Percentiles rank a stretch among this genome's conserved stretches.
phyloP scores from a whole-genome alignment of 2,329 filamentous ascomycete genomes.

The Pseudogymnoascus sp. region DNA sequence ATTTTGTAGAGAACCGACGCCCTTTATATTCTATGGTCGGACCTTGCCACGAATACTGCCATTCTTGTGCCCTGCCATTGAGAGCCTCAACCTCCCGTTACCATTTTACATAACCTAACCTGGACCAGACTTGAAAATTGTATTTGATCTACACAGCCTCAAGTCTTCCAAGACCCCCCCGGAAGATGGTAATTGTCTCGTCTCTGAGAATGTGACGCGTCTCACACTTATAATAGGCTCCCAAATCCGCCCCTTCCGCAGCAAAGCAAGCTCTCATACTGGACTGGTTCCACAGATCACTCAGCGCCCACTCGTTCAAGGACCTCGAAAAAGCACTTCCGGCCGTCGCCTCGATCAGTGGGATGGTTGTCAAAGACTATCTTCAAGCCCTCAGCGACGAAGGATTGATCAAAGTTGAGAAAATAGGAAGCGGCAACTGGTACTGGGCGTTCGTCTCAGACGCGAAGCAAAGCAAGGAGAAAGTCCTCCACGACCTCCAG shows the following conservation, averaged over 20 bases:
- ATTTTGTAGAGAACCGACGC: not conserved
- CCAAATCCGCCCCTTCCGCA: constrained; percentile 50
- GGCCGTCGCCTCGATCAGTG: constrained; percentile 54
- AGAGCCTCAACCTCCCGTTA: not conserved
- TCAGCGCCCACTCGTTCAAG: constrained; percentile 58
- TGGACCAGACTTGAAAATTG: not conserved
- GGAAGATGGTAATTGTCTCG: not conserved
- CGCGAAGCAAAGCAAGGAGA: constrained; percentile 40
- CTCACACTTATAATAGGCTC: constrained; percentile 28
- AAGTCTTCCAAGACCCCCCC: not conserved
- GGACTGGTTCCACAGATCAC: constrained; percentile 51
- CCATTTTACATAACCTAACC: not conserved
- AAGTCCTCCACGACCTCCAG: constrained; percentile 32
- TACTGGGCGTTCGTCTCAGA: constrained; percentile 63
- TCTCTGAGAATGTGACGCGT: not conserved
- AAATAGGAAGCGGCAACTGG: constrained; percentile 66
- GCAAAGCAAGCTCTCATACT: constrained; percentile 54
- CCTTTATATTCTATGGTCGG: not conserved
- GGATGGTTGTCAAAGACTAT: constrained; percentile 63
- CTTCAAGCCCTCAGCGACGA: constrained; percentile 57
- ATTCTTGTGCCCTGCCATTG: not conserved
- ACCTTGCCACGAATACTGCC: not conserved
- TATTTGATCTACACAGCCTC: not conserved
- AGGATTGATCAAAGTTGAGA: constrained; percentile 56
- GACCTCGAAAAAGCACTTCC: constrained; percentile 61